phyloP scores from a whole-genome alignment of 2,329 filamentous ascomycete genomes.

The Paraphoma sp. region DNA sequence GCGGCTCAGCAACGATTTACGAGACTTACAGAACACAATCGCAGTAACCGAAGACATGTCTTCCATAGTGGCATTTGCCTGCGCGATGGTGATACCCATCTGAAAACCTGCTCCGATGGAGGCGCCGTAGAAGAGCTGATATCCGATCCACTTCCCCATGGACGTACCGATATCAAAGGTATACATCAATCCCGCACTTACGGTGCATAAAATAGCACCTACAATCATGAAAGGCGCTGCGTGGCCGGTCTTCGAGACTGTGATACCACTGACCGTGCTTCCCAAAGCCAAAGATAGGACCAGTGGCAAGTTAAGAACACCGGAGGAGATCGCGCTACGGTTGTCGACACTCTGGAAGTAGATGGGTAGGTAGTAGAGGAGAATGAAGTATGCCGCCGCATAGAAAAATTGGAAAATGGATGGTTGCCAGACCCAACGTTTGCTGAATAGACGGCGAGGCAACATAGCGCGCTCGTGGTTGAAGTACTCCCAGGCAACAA shows the following conservation, averaged over 20 bases:
- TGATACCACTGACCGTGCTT: slow-evolving; percentile 5
- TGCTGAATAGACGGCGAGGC: slow-evolving; percentile 45
- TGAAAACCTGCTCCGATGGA: slow-evolving; percentile 39
- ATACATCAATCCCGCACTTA: slow-evolving; percentile 52
- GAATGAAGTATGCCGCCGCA: slow-evolving; percentile 44
- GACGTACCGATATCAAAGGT: slow-evolving; percentile 49
- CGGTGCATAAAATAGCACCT: slow-evolving; percentile 36
- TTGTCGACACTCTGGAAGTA: slow-evolving; percentile 57
- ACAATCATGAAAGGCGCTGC: slow-evolving; percentile 44
- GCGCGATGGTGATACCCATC: slow-evolving; percentile 44
- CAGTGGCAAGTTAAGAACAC: slow-evolving; percentile 53
- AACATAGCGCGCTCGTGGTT: slow-evolving; percentile 52
- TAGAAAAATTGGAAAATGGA: slow-evolving; percentile 48
- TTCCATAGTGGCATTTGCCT: slow-evolving; percentile 39
- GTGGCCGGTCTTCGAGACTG: slow-evolving; percentile 38
- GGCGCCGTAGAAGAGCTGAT: slow-evolving; percentile 52
- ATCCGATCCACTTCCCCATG: slow-evolving; percentile 53
- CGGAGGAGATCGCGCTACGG: slow-evolving; percentile 45
- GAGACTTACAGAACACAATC: slow-evolving; percentile 37
- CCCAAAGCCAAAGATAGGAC: slow-evolving; percentile 42
- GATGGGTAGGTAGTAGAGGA: slow-evolving; percentile 57
- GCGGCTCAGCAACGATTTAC: background rate
- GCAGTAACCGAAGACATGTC: slow-evolving; percentile 49
- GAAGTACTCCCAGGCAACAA: slow-evolving; percentile 46
- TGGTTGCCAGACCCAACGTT: slow-evolving; percentile 45